Conservation (phyloP, 805 yeast species). For the Ogataea pignaliae region DNA sequence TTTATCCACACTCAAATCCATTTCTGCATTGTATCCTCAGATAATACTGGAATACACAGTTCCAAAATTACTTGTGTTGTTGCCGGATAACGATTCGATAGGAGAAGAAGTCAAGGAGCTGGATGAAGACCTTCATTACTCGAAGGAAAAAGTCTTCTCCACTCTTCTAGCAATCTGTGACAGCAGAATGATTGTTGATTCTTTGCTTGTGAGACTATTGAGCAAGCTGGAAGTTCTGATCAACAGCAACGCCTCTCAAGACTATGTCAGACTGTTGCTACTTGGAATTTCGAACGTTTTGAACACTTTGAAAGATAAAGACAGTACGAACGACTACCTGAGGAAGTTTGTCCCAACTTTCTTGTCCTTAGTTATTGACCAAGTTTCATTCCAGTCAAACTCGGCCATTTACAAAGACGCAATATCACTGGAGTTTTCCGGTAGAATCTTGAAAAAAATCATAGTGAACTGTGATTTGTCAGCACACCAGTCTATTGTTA, state of each 20-base stretch:
- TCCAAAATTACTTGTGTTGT: conserved; percentile 45
- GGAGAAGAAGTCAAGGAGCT: not conserved
- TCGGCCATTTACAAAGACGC: conserved; percentile 19
- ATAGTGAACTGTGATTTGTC: conserved; percentile 34
- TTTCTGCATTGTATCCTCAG: conserved; percentile 36
- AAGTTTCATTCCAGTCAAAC: conserved; percentile 3
- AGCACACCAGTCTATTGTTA: conserved; percentile 44
- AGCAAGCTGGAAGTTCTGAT: conserved; percentile 31
- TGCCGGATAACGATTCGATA: conserved; percentile 37
- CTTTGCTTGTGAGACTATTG: conserved; percentile 39
- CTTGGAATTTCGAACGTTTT: conserved; percentile 17
- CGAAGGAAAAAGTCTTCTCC: conserved; percentile 32
- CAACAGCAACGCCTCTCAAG: conserved; percentile 7
- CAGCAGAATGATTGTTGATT: conserved; percentile 40
- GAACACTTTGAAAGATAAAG: conserved; percentile 8
- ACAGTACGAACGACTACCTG: conserved; percentile 32
- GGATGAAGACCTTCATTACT: not conserved
- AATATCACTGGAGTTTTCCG: conserved; percentile 33
- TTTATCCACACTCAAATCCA: conserved; percentile 47
- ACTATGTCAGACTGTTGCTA: conserved; percentile 24
- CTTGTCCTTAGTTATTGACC: conserved; percentile 18
- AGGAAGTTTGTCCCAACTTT: conserved; percentile 40
- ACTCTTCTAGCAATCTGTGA: conserved; percentile 36
- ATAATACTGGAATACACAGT: conserved; percentile 47
- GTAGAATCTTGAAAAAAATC: conserved; percentile 39